Evolutionary conservation across 2,329 filamentous ascomycete genomes (phyloP).

Genomic region (Ustulina deusta): DNA sequence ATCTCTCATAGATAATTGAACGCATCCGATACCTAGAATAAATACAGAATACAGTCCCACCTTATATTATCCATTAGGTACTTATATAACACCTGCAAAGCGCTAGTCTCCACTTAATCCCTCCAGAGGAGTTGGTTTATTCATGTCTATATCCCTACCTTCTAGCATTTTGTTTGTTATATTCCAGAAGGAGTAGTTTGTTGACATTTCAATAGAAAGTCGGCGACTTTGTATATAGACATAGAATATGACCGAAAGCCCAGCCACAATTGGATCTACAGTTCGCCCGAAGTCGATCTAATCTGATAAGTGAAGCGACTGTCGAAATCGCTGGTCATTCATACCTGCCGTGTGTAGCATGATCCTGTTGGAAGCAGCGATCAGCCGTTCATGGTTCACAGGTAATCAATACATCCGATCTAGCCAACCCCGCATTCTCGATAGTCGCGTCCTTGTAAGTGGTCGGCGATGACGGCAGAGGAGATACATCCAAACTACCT

Average conservation of each 20-base stretch:
- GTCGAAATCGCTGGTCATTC: not conserved
- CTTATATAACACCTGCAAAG: conserved; percentile 20
- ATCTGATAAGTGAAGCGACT: not conserved
- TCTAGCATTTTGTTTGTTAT: conserved; percentile 22
- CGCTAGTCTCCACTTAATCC: conserved; percentile 18
- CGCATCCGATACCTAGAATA: not conserved
- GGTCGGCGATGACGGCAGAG: conserved; percentile 25
- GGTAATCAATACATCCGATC: conserved; percentile 21
- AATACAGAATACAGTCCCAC: not conserved
- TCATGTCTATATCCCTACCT: not conserved
- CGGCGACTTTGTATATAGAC: not conserved
- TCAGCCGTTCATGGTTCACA: conserved; percentile 28
- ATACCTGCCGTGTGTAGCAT: conserved; percentile 21
- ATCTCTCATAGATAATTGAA: not conserved
- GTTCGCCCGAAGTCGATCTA: not conserved
- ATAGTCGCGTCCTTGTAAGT: conserved; percentile 37
- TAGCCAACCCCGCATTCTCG: conserved; percentile 38
- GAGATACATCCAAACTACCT: conserved; percentile 38
- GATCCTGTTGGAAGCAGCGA: conserved; percentile 34
- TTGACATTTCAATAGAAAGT: conserved; percentile 22
- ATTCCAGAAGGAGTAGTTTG: conserved; percentile 31
- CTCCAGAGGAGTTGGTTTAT: not conserved
- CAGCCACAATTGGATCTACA: not conserved
- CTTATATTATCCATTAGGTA: too few relatives aligned
- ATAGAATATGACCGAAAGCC: not conserved